These are phyloP conservation scores for Bipolaris victoriae DNA, from an alignment of 2,329 filamentous ascomycete genomes.

Conservation along the genomic window DNA sequence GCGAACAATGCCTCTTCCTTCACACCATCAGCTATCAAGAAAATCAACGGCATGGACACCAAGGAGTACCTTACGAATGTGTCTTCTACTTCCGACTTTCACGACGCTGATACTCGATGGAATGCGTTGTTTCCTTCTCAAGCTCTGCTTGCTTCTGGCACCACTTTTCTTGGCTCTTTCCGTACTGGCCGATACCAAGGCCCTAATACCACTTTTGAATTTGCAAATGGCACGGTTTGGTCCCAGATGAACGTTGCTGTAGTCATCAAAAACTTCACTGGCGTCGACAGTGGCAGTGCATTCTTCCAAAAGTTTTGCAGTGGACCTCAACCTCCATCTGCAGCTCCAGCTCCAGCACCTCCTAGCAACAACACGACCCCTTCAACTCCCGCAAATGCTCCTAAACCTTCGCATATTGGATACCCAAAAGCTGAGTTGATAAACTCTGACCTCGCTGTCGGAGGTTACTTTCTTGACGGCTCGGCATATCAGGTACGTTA, in stretches of 20 bases:
- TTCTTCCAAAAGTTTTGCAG: slow-evolving; percentile 52
- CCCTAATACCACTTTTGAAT: slow-evolving; percentile 44
- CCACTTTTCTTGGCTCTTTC: slow-evolving; percentile 39
- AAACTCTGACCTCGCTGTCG: slow-evolving; percentile 46
- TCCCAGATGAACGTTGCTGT: slow-evolving; percentile 43
- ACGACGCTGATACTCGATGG: slow-evolving; percentile 52
- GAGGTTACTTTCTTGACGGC: slow-evolving; percentile 55
- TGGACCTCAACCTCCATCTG: slow-evolving; percentile 28
- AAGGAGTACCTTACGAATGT: slow-evolving; percentile 42
- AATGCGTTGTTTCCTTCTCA: slow-evolving; percentile 49
- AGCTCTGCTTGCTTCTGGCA: slow-evolving; percentile 36
- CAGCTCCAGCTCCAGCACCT: slow-evolving; percentile 21
- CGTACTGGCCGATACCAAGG: slow-evolving; percentile 41
- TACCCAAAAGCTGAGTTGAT: slow-evolving; percentile 51
- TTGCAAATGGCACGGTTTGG: slow-evolving; percentile 46
- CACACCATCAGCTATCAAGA: slow-evolving; percentile 45
- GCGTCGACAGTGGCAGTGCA: slow-evolving; percentile 47
- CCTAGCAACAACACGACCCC: slow-evolving; percentile 21
- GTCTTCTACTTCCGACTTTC: slow-evolving; percentile 41
- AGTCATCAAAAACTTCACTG: slow-evolving; percentile 40
- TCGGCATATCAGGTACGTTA: slow-evolving; percentile 47
- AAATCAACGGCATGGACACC: slow-evolving; percentile 48
- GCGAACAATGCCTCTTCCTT: slow-evolving; percentile 36
- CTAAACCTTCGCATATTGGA: slow-evolving; percentile 39
- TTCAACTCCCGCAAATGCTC: slow-evolving; percentile 21